phyloP scores from a whole-genome alignment of 768 basidiomycete genomes.

The Kwoniella pini region DNA sequence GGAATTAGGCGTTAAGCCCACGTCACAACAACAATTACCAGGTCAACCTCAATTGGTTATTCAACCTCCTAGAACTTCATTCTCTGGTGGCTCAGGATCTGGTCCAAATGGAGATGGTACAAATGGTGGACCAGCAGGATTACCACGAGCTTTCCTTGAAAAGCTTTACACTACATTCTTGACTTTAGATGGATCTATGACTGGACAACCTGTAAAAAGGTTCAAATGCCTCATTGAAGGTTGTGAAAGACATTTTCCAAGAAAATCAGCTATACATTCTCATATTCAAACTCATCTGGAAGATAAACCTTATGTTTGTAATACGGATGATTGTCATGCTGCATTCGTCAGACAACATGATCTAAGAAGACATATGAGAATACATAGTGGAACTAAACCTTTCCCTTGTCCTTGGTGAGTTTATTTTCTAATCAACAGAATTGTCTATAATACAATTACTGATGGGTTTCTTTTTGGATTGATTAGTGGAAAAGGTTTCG shows the following conservation, averaged over 20 bases:
- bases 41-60: slow-evolving; percentile 29
- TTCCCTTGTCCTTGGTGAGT: slow-evolving; percentile 58
- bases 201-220: slow-evolving; percentile 44
- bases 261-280: slow-evolving; percentile 55
- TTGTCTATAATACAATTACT: background rate
- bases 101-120: background rate
- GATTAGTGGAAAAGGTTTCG: slow-evolving; percentile 57
- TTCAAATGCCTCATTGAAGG: slow-evolving; percentile 52
- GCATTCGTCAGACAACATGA: slow-evolving; percentile 58
- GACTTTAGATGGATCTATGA: slow-evolving; percentile 34
- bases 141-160: slow-evolving; percentile 51
- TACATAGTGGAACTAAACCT: slow-evolving; percentile 56
- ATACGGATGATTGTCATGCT: slow-evolving; percentile 53
- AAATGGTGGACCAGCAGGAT: slow-evolving; percentile 14
- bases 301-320: slow-evolving; percentile 57
- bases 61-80: slow-evolving; percentile 8
- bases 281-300: slow-evolving; percentile 59
- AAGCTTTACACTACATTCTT: slow-evolving; percentile 50
- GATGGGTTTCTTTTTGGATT: background rate
- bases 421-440: background rate
- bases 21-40: slow-evolving; percentile 17
- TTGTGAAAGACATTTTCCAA: slow-evolving; percentile 48
- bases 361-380: slow-evolving; percentile 56
- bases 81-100: background rate
- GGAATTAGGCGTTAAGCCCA: background rate